Conservation (phyloP, 2,329 filamentous ascomycete species). For the Penicillium decumbens region DNA sequence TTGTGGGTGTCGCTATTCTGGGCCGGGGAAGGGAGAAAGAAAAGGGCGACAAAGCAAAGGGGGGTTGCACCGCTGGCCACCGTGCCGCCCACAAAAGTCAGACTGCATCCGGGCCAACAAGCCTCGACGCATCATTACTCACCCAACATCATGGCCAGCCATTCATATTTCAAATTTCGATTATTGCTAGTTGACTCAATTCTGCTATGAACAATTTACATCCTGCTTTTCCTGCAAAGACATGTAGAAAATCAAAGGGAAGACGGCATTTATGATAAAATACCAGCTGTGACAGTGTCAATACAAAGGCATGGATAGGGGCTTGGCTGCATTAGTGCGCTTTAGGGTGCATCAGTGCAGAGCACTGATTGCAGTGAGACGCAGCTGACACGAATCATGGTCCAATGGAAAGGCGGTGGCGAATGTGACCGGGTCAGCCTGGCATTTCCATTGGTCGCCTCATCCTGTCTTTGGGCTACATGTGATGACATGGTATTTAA, state of each 20-base stretch:
- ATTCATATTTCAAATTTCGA: not conserved
- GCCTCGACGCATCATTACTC: slow-evolving; percentile 3
- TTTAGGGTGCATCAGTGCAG: too few relatives aligned
- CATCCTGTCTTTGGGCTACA: not conserved
- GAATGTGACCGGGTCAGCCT: too few relatives aligned
- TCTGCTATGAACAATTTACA: not conserved
- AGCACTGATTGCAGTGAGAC: too few relatives aligned
- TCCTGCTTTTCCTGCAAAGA: not conserved
- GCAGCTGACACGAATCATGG: too few relatives aligned
- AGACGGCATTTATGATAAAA: slow-evolving; percentile 1
- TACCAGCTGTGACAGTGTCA: slow-evolving; percentile 8
- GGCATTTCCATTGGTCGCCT: too few relatives aligned
- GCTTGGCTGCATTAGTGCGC: slow-evolving; percentile 10
- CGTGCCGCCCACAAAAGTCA: not conserved
- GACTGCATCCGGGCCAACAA: not conserved
- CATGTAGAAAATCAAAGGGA: not conserved
- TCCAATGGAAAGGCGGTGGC: too few relatives aligned
- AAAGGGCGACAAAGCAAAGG: slow-evolving; percentile 10
- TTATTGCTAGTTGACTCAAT: not conserved
- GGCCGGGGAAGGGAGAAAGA: slow-evolving; percentile 8
- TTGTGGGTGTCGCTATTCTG: slow-evolving; percentile 5
- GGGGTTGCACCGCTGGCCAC: slow-evolving; percentile 8
- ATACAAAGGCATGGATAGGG: not conserved
- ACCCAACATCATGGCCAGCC: not conserved
- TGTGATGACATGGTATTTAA: not conserved